Percentiles rank a stretch among this genome's conserved stretches.
phyloP scores from a whole-genome alignment of 805 yeast genomes.

The Metschnikowia baotianmanensis region DNA sequence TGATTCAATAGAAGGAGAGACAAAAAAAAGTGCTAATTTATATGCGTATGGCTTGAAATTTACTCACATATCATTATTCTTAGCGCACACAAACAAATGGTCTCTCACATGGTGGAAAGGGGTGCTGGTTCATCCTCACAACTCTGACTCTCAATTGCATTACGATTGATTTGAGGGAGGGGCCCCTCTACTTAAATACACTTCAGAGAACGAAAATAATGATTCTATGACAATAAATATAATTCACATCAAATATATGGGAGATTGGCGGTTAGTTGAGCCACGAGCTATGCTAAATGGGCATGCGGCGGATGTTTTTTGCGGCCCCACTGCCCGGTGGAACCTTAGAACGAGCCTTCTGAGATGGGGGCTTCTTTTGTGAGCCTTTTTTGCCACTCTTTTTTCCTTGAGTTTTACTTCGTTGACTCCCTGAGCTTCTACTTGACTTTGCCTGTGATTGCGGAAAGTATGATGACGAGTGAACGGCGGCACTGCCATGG shows the following conservation, averaged over 20 bases:
- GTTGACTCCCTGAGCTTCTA: not conserved
- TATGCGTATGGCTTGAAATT: too few relatives aligned
- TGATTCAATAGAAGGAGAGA: too few relatives aligned
- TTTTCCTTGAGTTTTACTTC: not conserved
- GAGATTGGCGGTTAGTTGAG: not conserved
- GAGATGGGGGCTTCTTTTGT: not conserved
- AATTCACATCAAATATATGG: not conserved
- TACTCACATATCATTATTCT: not conserved
- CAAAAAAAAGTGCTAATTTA: too few relatives aligned
- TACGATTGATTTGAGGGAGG: too few relatives aligned
- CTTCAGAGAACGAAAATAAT: too few relatives aligned
- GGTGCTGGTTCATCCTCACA: too few relatives aligned
- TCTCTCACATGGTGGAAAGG: too few relatives aligned
- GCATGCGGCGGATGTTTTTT: conserved; percentile 13
- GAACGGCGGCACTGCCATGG: not conserved
- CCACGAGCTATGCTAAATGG: conserved; percentile 2
- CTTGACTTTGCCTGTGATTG: conserved; percentile 2
- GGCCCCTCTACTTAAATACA: too few relatives aligned
- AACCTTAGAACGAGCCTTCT: conserved; percentile 1
- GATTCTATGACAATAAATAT: not conserved
- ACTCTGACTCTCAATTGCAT: too few relatives aligned
- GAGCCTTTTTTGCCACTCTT: not conserved
- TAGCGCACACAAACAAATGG: too few relatives aligned
- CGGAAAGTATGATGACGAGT: conserved; percentile 7
- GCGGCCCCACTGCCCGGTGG: not conserved